Conservation (phyloP, 192 early-diverging fungal genomes). For the Phycomyces blakesleeanus region DNA sequence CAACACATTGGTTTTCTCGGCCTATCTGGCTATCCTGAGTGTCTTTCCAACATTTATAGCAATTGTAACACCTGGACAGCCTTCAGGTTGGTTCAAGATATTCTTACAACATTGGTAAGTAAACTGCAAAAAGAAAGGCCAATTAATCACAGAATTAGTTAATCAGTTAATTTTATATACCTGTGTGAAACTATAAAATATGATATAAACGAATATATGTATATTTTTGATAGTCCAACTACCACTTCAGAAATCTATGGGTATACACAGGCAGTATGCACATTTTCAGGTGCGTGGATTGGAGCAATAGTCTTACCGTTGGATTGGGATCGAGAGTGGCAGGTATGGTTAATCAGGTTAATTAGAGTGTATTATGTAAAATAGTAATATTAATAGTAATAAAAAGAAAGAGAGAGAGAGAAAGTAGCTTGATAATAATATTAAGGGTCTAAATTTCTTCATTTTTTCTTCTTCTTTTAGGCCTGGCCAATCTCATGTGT, state of each 20-base stretch:
- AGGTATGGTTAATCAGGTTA: slow-evolving; percentile 18
- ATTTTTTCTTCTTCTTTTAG: slow-evolving; percentile 2
- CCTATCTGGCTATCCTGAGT: slow-evolving; percentile 32
- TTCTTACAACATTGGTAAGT: slow-evolving; percentile 23
- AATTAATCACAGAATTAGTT: too few relatives aligned
- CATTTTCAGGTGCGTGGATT: slow-evolving; percentile 50
- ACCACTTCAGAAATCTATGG: slow-evolving; percentile 40
- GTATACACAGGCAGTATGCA: slow-evolving; percentile 42
- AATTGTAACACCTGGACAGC: slow-evolving; percentile 3
- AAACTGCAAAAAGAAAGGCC: too few relatives aligned
- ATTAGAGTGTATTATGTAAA: too few relatives aligned
- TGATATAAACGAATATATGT: slow-evolving; percentile 2
- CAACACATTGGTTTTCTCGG: slow-evolving; percentile 28
- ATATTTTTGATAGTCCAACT: slow-evolving; percentile 31
- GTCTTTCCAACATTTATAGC: slow-evolving; percentile 22
- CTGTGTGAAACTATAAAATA: too few relatives aligned
- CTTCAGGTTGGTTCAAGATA: slow-evolving; percentile 27
- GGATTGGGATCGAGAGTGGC: slow-evolving; percentile 57
- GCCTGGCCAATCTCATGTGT: slow-evolving; percentile 50
- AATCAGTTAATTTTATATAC: too few relatives aligned
- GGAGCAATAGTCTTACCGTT: slow-evolving; percentile 52
- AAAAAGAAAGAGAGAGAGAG: neutral
- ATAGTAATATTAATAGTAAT: too few relatives aligned
- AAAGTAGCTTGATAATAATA: neutral
- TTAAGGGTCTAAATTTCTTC: neutral